Evolutionary conservation across 23 red algal species (phyloP), one percentile per base, ranked within the genome.

Genomic region (Gracilaria domingensis): DNA sequence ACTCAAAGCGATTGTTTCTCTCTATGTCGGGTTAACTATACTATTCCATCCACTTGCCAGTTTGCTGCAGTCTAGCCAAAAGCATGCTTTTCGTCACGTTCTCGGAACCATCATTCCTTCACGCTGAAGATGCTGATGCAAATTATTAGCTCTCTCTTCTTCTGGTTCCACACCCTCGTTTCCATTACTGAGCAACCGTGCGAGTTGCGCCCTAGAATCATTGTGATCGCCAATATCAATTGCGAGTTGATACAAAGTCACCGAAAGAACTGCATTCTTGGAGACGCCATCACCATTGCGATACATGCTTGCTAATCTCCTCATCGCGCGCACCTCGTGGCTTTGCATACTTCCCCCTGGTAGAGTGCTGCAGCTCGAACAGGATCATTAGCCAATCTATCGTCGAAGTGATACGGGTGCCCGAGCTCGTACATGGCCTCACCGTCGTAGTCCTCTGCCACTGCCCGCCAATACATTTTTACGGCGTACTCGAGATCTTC

Each of bases 161-260:
- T 69, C 64, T 37, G 30, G 64, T 69, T 69, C 30, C 30, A 62
- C 59, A 62, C 26, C 64, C 26, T 69, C 64, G 38, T 69, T 32
- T 0, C 64, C 64, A 7, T 17, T 37, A 30, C 12, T 34, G 42
- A 77, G 72, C 26, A 77, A 51, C 23, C 26, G 11, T 12, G 38
- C 72, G 18, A 77, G 45, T 49, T 77, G 45, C 29, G 38, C 40
- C 28, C 72, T 77, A 11, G 72, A 77, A 17, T 77, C 72, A 77
- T 77, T 77, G 23, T 77, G 40, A 50, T 77, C 42, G 50, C 72
- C 72, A 16, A 77, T 30, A 77, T 77, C 38, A 13, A 77, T 51
- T 6, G 72, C 72, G 4, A 50, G 38, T 77, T 77, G 72, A 34
- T 49, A 49, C 0, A 77, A 30, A n/a, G 42, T 51, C 21, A 77